Base-by-base conservation (phyloP, 345 rosid species). In the Salix koriyanagi region DNA sequence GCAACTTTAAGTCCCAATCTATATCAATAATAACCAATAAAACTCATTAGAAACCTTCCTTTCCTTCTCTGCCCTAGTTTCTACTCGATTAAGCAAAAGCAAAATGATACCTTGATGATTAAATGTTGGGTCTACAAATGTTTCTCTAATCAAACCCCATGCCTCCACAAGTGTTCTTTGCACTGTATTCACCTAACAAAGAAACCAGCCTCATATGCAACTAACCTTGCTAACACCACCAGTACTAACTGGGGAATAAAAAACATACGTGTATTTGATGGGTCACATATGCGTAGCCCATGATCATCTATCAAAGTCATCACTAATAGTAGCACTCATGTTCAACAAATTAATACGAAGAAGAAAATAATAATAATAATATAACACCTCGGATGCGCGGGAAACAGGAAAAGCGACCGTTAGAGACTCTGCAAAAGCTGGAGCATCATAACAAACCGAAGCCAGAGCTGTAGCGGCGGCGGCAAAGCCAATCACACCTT, bases 91-190 rank as follows among this genome's bases (percentile, higher is more conserved):
- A 19, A 58, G 65, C 28, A 7, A 60, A 21, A 46, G 50, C 16
- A 46, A 46, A 46, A 13, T 46, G 18, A 46, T 85, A 90, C 98
- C 98, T 81, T 94, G 98, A 81, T 92, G 96, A 74, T 91, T 94
- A 76, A 85, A 92, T 25, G 97, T 89, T 54, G 97, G 98, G 78
- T 94, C 98, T 1, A 94, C 81, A 42, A 94, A 94, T 44, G 97
- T 90, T 82, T 94, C 97, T 78, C 96, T 86, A 81, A 94, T 94
- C 81, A 94, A 86, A 66, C 96, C 96, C 97, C 97, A 94, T 70
- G 98, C 93, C 83, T 94, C 97, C 81, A 94, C 94, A 41, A 94
- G 97, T 69, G 98, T 94, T 85, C 91, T 88, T 83, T 92, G 98
- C 68, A 92, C 98, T 73, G 89, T 90, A 70, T 89, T 92, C 75